Evolutionary conservation across 257 asterid genomes (phyloP).

Genomic region (Handroanthus guayacan): DNA sequence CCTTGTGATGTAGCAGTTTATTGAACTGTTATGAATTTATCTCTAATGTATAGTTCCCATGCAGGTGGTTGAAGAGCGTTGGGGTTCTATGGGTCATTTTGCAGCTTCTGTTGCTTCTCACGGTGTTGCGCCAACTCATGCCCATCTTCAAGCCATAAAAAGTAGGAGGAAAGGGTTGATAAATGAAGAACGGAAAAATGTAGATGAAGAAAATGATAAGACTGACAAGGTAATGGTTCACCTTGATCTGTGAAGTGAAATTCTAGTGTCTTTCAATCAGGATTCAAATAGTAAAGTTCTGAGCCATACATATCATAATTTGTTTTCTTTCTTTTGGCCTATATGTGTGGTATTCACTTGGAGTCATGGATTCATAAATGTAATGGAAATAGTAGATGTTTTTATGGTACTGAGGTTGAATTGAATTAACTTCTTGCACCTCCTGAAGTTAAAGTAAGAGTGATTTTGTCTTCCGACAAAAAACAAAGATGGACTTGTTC

Average conservation of each 20-base stretch:
- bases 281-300: neutral
- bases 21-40: slow-evolving; percentile 23
- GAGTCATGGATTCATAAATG: slow-evolving; percentile 9
- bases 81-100: slow-evolving; percentile 89
- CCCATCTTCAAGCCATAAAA: slow-evolving; percentile 89
- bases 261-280: slow-evolving; percentile 8
- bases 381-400: neutral
- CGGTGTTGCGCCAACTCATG: slow-evolving; percentile 77
- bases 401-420: neutral
- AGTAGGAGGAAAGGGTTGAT: slow-evolving; percentile 61
- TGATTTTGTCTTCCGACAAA: neutral
- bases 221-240: slow-evolving; percentile 57
- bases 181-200: slow-evolving; percentile 51
- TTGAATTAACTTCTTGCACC: neutral
- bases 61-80: slow-evolving; percentile 94
- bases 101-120: slow-evolving; percentile 90
- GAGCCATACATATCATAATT: neutral
- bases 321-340: slow-evolving; percentile 6
- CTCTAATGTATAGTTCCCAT: slow-evolving; percentile 13
- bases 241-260: slow-evolving; percentile 14
- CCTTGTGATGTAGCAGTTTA: slow-evolving; percentile 19
- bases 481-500: slow-evolving; percentile 2
- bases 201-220: slow-evolving; percentile 46
- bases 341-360: neutral
- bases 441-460: neutral